Conservation (phyloP, 148 eudicot species). For the Nyssa sinensis region DNA sequence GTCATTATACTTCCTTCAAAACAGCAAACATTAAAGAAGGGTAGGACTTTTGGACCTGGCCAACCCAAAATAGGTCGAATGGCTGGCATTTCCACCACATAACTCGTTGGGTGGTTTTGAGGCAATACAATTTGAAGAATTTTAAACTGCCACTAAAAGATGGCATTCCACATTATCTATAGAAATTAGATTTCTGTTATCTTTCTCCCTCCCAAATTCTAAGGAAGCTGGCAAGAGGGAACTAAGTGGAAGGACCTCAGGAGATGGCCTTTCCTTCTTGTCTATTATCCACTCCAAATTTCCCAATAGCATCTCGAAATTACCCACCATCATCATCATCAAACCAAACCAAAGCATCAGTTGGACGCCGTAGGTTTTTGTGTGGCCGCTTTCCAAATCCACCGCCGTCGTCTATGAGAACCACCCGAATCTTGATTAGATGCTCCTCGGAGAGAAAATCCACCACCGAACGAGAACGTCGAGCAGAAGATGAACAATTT, state of each 20-base stretch:
- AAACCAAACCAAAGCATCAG: neutral
- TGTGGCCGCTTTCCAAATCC: conserved; percentile 1
- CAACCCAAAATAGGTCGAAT: no score
- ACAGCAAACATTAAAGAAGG: no score
- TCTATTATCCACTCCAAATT: neutral
- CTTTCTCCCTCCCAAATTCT: no score
- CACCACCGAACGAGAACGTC: conserved; percentile 29
- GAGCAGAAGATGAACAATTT: conserved; percentile 22
- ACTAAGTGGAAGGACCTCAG: neutral
- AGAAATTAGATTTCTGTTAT: no score
- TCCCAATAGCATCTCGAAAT: neutral
- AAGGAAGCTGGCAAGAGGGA: no score
- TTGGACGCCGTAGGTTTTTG: conserved; percentile 1
- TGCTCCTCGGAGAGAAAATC: conserved; percentile 40
- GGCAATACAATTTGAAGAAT: no score
- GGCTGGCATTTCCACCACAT: no score
- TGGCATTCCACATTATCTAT: no score
- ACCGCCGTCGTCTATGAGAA: conserved; percentile 10
- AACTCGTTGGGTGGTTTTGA: no score
- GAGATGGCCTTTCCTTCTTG: neutral
- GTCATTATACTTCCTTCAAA: no score
- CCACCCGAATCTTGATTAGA: conserved; percentile 17
- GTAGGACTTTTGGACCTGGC: no score
- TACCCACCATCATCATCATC: neutral
- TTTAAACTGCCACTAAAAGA: no score